Evolutionary conservation across 257 asterid genomes (phyloP), one percentile per base, ranked within the genome.

Genomic region (Solanum microdontum): DNA sequence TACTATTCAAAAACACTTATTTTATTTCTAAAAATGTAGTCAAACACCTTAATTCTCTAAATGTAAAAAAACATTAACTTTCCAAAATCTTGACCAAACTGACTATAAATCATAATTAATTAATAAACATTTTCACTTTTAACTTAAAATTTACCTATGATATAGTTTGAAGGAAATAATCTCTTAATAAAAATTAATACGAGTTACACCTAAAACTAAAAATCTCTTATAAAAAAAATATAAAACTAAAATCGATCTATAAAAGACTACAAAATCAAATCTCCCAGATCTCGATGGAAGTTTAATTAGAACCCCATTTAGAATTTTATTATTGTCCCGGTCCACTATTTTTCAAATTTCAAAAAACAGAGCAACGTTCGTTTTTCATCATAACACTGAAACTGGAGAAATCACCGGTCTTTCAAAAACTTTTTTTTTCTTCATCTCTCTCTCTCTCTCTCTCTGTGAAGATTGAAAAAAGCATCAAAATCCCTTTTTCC

Each of bases 321-420:
- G 51, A 37, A 40, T 68, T 37, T 62, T 68, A 23, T 58, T 34
- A n/a, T 64, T n/a, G 72, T n/a, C 90, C 88, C 88, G 88, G 86
- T 79, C 70, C 26, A 4, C 33, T 4, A 75, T 11, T 84, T 84
- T 88, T 88, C 88, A 88, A 88, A 88, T 43, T 88, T 86, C 86
- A 88, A 88, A 83, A 88, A 43, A 69, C 66, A 87, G 14, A 70
- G 73, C 74, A 85, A 73, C 86, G 90, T 79, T 84, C 85, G 19
- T 74, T 72, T 75, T 40, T 55, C 77, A 74, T 77, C 82, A 77
- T 76, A 75, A 72, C 76, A 32, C 40, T 58, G 77, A 10, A 77
- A 87, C 28, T 24, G 37, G 30, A 82, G 85, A 82, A 82, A 64
- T 33, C 28, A n/a, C 7, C 62, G 51, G 28, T 1, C 84, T 24